Conservation (phyloP, 2,329 filamentous ascomycete genomes). For the Neurospora sp. region DNA sequence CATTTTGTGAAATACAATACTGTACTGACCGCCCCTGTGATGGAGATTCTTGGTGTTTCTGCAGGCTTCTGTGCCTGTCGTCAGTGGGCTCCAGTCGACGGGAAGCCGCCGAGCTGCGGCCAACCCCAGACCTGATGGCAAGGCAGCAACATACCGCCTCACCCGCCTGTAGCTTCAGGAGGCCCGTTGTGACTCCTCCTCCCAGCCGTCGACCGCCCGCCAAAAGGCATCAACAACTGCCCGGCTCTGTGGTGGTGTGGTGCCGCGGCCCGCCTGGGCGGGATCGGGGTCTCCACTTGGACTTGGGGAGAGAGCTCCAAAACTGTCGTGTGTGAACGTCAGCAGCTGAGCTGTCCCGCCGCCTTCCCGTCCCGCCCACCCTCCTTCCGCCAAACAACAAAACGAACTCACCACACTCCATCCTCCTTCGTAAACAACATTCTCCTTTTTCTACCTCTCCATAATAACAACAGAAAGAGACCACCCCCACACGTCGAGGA, state of each 20-base stretch:
- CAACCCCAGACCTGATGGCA: constrained; percentile 6
- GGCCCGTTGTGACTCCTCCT: neutral
- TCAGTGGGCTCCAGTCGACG: constrained; percentile 1
- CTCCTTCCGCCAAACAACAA: neutral
- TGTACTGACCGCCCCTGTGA: neutral
- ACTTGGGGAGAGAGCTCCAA: neutral
- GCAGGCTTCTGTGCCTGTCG: constrained; percentile 14
- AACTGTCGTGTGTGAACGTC: neutral
- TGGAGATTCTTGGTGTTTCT: constrained; percentile 16
- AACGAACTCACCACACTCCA: neutral
- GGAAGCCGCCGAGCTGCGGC: constrained; percentile 6
- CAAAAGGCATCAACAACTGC: neutral
- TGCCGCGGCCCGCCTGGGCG: neutral
- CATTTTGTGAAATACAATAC: neutral
- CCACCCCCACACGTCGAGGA: neutral
- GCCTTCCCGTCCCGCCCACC: neutral
- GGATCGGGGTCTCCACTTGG: neutral
- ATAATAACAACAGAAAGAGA: neutral
- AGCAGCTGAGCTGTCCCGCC: neutral
- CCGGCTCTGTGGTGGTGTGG: neutral
- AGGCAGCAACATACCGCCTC: neutral
- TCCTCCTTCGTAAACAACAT: neutral
- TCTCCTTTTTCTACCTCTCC: neutral
- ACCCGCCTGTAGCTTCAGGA: neutral
- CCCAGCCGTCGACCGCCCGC: neutral